Base-by-base conservation (phyloP, 495 filamentous ascomycete species). In the Staphylotrichum longicolle region DNA sequence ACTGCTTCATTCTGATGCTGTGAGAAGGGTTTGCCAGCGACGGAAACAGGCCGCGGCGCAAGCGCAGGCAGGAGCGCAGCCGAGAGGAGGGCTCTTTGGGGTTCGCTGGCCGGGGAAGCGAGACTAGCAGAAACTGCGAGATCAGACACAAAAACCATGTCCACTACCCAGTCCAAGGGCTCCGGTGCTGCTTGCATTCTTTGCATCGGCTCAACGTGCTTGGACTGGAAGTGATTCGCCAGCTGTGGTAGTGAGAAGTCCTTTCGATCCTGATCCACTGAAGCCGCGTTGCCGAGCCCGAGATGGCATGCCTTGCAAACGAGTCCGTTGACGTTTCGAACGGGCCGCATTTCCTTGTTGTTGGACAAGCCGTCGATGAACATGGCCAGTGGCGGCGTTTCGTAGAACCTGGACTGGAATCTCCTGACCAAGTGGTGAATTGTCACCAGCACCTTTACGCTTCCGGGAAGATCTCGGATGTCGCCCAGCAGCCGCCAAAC, bases 101-200 rank as follows among this genome's bases (percentile, higher is more conserved):
- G 81, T 80, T 67, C 61, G 52, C 32, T 60, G 41, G 73, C 70
- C 8, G 79, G 70, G 57, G 75, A 66, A 7, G 76, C 67, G 14
- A 88, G 68, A 8, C 74, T 74, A 9, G 74, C 69, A 45, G 90
- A 73, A 8, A 78, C 59, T 11, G 75, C 65, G 15, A 74, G 58
- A 63, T 85, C 82, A 2, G 87, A 85, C 32, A 88, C 77, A 62
- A 87, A 78, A 54, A 92, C 82, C 89, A 92, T 91, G 58, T 91
- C 80, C 48, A 73, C 70, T 53, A 77, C 80, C 89, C 89, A 92
- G 70, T 91, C 82, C 14, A 79, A 70, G 12, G 67, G 58, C 52
- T 69, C 60, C 3, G 32, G 52, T 30, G 65, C 58, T 50, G 71
- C 59, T 4, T 48, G 59, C 40, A 32, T 61, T 20, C 42, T 54